Percentiles rank a stretch among this genome's conserved stretches.
Conservation (phyloP, 495 filamentous ascomycete genomes). For the Neurospora intermedia region DNA sequence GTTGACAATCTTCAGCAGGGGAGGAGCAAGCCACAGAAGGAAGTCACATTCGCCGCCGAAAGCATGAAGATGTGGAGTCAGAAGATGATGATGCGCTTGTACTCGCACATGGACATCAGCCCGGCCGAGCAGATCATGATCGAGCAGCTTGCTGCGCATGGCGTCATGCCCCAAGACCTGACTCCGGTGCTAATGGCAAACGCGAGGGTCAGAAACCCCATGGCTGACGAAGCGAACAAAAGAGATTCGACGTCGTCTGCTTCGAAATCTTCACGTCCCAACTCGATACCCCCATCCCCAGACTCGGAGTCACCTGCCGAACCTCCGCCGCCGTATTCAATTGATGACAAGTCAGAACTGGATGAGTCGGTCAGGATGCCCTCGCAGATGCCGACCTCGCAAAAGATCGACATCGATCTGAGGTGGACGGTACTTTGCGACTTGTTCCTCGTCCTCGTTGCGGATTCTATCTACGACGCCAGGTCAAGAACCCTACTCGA, state of each 20-base stretch:
- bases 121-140: slow-evolving; percentile 94
- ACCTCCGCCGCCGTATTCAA: slow-evolving; percentile 62
- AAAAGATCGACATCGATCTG: slow-evolving; percentile 89
- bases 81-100: slow-evolving; percentile 90
- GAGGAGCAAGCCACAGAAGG: slow-evolving; percentile 49
- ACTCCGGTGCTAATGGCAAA: slow-evolving; percentile 85
- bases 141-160: slow-evolving; percentile 88
- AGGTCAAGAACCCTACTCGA: slow-evolving; percentile 81
- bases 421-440: slow-evolving; percentile 98
- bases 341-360: slow-evolving; percentile 57
- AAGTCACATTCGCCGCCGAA: slow-evolving; percentile 56
- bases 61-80: slow-evolving; percentile 91
- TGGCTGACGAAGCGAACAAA: slow-evolving; percentile 38
- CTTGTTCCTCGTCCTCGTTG: slow-evolving; percentile 85
- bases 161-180: slow-evolving; percentile 73
- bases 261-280: slow-evolving; percentile 11
- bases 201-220: slow-evolving; percentile 84
- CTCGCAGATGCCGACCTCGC: slow-evolving; percentile 65
- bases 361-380: slow-evolving; percentile 62
- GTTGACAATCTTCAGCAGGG: slow-evolving; percentile 45
- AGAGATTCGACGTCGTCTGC: slow-evolving; percentile 4
- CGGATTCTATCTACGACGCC: slow-evolving; percentile 89
- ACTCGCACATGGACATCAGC: slow-evolving; percentile 93
- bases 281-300: slow-evolving; percentile 13
- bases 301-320: slow-evolving; percentile 30